A percentile compares a stretch with the other conserved stretches of the same genome.
Evolutionary conservation across 1,284 basidiomycete genomes (phyloP).

Genomic region (Moesziomyces globuligerus): DNA sequence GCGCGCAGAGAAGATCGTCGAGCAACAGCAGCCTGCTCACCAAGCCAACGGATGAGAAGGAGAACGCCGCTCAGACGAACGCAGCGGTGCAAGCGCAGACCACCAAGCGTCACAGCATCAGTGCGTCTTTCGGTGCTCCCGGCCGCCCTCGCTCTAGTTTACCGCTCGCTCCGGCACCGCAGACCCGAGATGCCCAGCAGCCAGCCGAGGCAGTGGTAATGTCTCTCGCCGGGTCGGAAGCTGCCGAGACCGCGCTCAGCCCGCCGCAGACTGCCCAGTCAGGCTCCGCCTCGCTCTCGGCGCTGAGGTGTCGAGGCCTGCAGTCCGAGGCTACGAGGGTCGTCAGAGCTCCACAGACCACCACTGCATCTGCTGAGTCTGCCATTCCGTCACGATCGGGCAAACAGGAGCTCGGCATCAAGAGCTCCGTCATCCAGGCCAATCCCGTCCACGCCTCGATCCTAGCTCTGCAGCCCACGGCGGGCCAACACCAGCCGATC

Average conservation of each 20-base stretch:
- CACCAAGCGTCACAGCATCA: constrained; percentile 14
- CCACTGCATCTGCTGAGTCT: too few species aligned
- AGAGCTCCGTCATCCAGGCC: constrained; percentile 29
- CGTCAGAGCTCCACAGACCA: background rate
- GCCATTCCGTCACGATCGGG: constrained; percentile 1
- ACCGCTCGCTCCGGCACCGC: constrained; percentile 20
- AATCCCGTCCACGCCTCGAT: constrained; percentile 38
- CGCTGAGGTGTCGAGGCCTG: constrained; percentile 13
- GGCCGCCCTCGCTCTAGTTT: constrained; percentile 21
- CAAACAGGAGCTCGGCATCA: constrained; percentile 31
- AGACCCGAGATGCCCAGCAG: background rate
- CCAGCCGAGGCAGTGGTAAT: too few species aligned
- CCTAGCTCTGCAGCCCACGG: constrained; percentile 20
- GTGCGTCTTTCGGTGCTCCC: background rate
- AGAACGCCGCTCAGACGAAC: constrained; percentile 15
- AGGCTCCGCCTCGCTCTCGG: constrained; percentile 18
- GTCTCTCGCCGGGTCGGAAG: too few species aligned
- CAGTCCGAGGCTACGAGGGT: constrained; percentile 10
- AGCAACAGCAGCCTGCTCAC: constrained; percentile 8
- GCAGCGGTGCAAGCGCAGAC: background rate
- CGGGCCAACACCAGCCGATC: constrained; percentile 33
- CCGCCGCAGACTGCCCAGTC: too few species aligned
- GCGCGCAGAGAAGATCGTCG: constrained; percentile 9
- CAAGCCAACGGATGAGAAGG: constrained; percentile 11
- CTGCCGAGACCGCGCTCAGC: too few species aligned